Conservation (phyloP, 208 protist species). For the Histomonas meleagridis region DNA sequence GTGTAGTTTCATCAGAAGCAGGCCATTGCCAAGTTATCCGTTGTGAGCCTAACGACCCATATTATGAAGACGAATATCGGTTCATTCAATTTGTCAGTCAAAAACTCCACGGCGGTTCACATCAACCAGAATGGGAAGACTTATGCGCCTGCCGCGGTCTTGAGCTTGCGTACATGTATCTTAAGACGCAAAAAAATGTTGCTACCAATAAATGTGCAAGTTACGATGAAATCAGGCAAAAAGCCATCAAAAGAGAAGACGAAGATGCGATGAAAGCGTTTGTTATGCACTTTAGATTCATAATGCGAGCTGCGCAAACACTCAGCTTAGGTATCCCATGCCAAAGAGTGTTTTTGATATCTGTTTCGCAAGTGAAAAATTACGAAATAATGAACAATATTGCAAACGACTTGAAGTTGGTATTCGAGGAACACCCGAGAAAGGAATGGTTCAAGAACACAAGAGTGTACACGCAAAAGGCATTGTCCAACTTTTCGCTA, state of each 20-base stretch:
- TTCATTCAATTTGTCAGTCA: not conserved
- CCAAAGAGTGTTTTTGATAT: not conserved
- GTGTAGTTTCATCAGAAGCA: conserved; percentile 26
- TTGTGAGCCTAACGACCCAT: not conserved
- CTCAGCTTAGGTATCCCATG: not conserved
- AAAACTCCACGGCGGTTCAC: conserved; percentile 3
- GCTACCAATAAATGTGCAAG: not conserved
- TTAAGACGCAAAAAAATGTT: not conserved
- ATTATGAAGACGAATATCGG: not conserved
- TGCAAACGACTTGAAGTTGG: not conserved
- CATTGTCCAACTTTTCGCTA: not conserved
- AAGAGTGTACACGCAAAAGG: not conserved
- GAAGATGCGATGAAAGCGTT: not conserved
- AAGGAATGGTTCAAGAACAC: conserved; percentile 22
- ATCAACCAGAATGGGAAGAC: conserved; percentile 34
- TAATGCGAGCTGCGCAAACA: not conserved
- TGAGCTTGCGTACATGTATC: not conserved
- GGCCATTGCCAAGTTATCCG: not conserved
- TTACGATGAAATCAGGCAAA: not conserved
- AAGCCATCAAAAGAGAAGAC: not conserved
- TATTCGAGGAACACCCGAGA: not conserved
- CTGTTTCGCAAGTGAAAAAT: not conserved
- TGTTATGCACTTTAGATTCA: not conserved
- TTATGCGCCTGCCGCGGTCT: not conserved
- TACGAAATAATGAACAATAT: not conserved